Percentiles rank a stretch among this genome's conserved stretches.
Conservation (phyloP, 805 yeast species). For the Saccharomycopsis oosterbeekiorum region DNA sequence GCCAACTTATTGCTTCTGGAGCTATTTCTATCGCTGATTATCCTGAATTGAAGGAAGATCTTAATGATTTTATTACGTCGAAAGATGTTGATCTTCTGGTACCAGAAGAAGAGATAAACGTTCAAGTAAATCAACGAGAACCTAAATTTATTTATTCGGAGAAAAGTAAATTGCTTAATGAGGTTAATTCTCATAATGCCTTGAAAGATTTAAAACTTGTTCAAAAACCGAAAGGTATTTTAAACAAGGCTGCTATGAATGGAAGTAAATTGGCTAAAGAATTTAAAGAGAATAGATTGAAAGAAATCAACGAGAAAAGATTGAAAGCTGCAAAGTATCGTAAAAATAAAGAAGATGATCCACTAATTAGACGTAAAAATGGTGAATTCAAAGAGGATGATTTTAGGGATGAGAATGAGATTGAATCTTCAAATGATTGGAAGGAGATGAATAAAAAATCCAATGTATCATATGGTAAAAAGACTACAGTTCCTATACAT, state of each 20-base stretch:
- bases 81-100: conserved; percentile 24
- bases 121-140: conserved; percentile 58
- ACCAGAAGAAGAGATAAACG: conserved; percentile 45
- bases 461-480: conserved; percentile 20
- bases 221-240: conserved; percentile 69
- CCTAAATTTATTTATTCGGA: conserved; percentile 50
- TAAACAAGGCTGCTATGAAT: conserved; percentile 62
- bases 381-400: conserved; percentile 5
- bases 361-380: not conserved
- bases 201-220: conserved; percentile 48
- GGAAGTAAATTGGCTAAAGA: conserved; percentile 65
- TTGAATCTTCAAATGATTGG: conserved; percentile 9
- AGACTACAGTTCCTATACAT: conserved; percentile 31
- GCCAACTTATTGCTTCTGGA: conserved; percentile 75
- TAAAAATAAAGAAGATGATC: conserved; percentile 19
- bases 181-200: conserved; percentile 22
- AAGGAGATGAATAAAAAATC: conserved; percentile 11
- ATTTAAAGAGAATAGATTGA: conserved; percentile 47
- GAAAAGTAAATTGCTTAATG: conserved; percentile 14
- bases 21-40: conserved; percentile 57
- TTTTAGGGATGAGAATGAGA: conserved; percentile 16
- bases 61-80: conserved; percentile 19
- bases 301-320: conserved; percentile 34
- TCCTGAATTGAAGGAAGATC: conserved; percentile 46
- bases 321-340: conserved; percentile 29